phyloP scores from a whole-genome alignment of 2,329 filamentous ascomycete genomes.

The Clarireedia paspali region DNA sequence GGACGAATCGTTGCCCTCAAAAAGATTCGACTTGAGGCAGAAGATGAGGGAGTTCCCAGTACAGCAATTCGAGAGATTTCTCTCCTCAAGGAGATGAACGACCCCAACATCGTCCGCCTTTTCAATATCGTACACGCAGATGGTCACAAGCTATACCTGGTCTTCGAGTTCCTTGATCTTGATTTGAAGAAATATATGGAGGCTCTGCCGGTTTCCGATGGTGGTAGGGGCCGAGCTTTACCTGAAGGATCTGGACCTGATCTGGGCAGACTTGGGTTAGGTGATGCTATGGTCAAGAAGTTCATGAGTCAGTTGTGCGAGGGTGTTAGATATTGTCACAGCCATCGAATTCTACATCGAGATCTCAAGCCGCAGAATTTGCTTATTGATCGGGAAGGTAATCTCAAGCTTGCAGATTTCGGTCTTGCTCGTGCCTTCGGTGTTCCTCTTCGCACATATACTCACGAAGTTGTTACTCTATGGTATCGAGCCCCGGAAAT shows the following conservation, averaged over 20 bases:
- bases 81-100: conserved; percentile 87
- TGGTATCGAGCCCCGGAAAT: conserved; percentile 93
- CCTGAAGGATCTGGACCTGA: conserved; percentile 65
- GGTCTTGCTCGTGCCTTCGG: conserved; percentile 85
- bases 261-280: conserved; percentile 62
- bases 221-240: conserved; percentile 76
- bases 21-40: conserved; percentile 91
- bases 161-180: conserved; percentile 84
- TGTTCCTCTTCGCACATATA: conserved; percentile 84
- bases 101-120: conserved; percentile 81
- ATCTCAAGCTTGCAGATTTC: conserved; percentile 86
- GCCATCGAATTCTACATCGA: conserved; percentile 78
- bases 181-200: conserved; percentile 98
- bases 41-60: conserved; percentile 88
- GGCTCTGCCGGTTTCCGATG: conserved; percentile 73
- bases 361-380: conserved; percentile 89
- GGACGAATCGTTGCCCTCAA: conserved; percentile 87
- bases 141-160: conserved; percentile 89
- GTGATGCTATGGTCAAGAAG: conserved; percentile 77
- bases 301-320: conserved; percentile 86
- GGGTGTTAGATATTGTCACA: conserved; percentile 82
- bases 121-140: conserved; percentile 92
- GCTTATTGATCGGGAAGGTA: conserved; percentile 77
- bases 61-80: conserved; percentile 94
- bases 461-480: conserved; percentile 88